A percentile compares a stretch with the other conserved stretches of the same genome.
phyloP scores from a whole-genome alignment of 768 basidiomycete species.

The Austroboletus eburneus region DNA sequence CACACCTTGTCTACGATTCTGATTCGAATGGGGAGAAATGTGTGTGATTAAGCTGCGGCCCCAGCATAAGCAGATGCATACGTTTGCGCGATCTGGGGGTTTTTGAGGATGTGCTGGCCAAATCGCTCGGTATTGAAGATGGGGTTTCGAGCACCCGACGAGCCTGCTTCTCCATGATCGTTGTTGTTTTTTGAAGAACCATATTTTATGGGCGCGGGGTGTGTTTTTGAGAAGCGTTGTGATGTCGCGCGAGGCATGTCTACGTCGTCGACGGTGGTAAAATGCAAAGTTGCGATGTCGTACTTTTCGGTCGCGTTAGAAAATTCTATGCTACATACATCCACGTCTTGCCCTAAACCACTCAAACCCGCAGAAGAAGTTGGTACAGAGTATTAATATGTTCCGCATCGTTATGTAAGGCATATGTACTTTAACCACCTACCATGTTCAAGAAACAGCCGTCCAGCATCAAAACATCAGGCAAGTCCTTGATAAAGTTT shows the following conservation, averaged over 20 bases:
- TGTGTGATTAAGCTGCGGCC: constrained; percentile 11
- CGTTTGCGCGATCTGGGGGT: constrained; percentile 87
- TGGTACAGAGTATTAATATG: no score
- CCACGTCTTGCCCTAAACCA: no score
- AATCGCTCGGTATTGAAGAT: constrained; percentile 94
- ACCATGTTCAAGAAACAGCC: constrained; percentile 79
- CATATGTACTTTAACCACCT: no score
- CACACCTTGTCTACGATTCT: constrained; percentile 63
- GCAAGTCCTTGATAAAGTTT: constrained; percentile 17
- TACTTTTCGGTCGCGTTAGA: no score
- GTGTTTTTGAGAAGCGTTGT: constrained; percentile 66
- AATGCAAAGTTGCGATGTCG: no score
- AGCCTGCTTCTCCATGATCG: constrained; percentile 33
- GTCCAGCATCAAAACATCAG: constrained; percentile 63
- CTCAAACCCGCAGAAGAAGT: no score
- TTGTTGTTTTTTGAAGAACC: constrained; percentile 38
- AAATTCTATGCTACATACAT: neutral
- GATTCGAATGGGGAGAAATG: neutral
- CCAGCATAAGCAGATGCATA: constrained; percentile 37
- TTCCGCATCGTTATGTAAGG: no score
- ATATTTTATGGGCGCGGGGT: constrained; percentile 55
- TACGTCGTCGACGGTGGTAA: neutral
- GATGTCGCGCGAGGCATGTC: constrained; percentile 78
- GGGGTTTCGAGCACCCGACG: constrained; percentile 63
- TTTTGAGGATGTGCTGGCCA: constrained; percentile 97